Percentiles rank a stretch among this genome's conserved stretches.
phyloP scores from a whole-genome alignment of 2,329 filamentous ascomycete species.

The Rutstroemia sp. region DNA sequence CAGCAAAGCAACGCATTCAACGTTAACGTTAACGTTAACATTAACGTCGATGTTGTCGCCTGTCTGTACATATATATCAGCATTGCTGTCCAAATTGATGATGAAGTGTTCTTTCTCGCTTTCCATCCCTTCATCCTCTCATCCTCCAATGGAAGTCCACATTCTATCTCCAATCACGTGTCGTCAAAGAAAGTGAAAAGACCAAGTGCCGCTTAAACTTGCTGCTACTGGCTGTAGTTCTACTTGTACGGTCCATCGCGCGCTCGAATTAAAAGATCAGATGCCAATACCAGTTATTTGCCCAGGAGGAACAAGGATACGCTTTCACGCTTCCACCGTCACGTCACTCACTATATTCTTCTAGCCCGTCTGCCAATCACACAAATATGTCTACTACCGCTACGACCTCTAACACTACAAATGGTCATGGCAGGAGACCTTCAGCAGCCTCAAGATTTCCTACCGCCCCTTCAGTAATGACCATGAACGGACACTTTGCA shows the following conservation, averaged over 20 bases:
- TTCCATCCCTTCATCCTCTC: no score
- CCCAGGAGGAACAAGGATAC: conserved; percentile 5
- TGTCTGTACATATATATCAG: no score
- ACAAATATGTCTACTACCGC: conserved; percentile 19
- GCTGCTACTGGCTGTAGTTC: background rate
- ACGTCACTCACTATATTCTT: background rate
- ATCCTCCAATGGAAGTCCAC: no score
- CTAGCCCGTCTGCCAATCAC: conserved; percentile 8
- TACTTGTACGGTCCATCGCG: no score
- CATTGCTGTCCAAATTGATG: no score
- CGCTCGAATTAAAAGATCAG: background rate
- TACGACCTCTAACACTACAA: conserved; percentile 8
- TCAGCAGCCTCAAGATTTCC: conserved; percentile 24
- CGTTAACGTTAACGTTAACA: no score
- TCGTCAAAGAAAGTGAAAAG: background rate
- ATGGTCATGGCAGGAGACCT: conserved; percentile 22
- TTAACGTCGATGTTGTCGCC: no score
- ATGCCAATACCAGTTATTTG: conserved; percentile 3
- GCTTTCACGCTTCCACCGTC: background rate
- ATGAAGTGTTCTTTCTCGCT: no score
- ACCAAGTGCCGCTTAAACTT: background rate
- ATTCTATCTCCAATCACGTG: background rate
- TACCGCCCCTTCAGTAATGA: conserved; percentile 29
- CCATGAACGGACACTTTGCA: conserved; percentile 77
- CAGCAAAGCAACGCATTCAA: no score